Base-by-base conservation (phyloP, 495 filamentous ascomycete species). In the Hypoxylon fragiforme region DNA sequence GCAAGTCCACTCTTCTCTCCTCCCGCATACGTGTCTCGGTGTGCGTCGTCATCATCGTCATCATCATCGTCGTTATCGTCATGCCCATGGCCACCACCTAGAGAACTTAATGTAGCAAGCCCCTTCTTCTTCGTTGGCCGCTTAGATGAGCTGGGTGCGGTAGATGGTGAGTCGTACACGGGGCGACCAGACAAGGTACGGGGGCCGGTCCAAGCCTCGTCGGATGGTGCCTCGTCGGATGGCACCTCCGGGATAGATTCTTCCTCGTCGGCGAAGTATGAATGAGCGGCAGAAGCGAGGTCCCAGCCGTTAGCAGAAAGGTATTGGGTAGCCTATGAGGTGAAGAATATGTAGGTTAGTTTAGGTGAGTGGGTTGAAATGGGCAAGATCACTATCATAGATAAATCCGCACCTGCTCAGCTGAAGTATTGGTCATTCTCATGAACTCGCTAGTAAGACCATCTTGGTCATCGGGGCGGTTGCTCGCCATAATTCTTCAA, bases 1-100 rank as follows among this genome's bases (percentile, higher is more conserved):
- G 94, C 95, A 21, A 97, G 73, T 4, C 92, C 95, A 16, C 92
- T 96, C 73, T 98, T 98, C 76, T 96, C 94, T 37, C 94, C 94
- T 43, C 94, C 94, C 6, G 94, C 88, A 68, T 95, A 98, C 40
- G 96, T 80, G 67, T 97, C 90, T 47, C 90, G 83, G 3, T 85
- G 80, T 13, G 84, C 81, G 20, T 85, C 79, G 3, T 80, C 79
- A 41, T 88, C 81, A 8, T 75, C 76, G 9, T 77, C 73, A 15
- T 82, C 83, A 12, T 81, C 81, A 44, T 84, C 77, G 19, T 78
- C 77, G 39, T 83, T 73, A 6, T 75, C 73, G 44, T 80, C 73
- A 34, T 72, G 63, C 6, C 67, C 60, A 40, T 63, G 48, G 16
- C 66, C 63, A 20, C 71, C 71, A 35, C 77, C 73, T 5, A 88